Evolutionary conservation across 352 stramenopile species (phyloP).

Genomic region (Phytophthora pseudosyringae): DNA sequence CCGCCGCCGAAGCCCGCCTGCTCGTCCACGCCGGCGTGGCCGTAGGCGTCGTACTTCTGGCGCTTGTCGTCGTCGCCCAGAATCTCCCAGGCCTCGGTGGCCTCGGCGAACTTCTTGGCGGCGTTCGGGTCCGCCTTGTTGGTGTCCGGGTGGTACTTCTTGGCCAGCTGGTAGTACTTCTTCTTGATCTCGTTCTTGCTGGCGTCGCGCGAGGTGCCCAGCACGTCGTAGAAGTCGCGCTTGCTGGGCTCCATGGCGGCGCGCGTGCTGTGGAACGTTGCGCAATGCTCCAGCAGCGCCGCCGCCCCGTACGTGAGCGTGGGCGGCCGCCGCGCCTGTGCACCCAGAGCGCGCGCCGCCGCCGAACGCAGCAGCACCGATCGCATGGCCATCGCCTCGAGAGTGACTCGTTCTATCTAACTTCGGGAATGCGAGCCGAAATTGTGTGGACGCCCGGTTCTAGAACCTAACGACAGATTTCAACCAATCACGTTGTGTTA

Average conservation of each 20-base stretch:
- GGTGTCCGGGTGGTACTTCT: conserved; percentile 98
- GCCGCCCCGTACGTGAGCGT: conserved; percentile 9
- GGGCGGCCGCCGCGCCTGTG: conserved; percentile 4
- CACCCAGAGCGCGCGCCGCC: conserved; percentile 16
- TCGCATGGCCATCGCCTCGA: conserved; percentile 34
- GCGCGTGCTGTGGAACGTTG: conserved; percentile 73
- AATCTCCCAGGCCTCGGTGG: conserved; percentile 94
- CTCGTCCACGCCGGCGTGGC: conserved; percentile 94
- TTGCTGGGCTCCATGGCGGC: conserved; percentile 65
- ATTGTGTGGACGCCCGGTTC: conserved; percentile 39
- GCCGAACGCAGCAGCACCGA: conserved; percentile 38
- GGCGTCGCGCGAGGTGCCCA: conserved; percentile 90
- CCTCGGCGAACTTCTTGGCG: conserved; percentile 93
- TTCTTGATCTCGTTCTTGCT: conserved; percentile 98
- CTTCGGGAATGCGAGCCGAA: conserved; percentile 15
- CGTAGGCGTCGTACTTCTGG: conserved; percentile 94
- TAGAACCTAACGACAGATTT: conserved; percentile 26
- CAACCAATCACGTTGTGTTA: conserved; percentile 7
- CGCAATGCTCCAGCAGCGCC: conserved; percentile 24
- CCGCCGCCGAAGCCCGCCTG: conserved; percentile 79
- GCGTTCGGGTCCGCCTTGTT: conserved; percentile 94
- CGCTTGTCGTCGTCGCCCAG: conserved; percentile 94
- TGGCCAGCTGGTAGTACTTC: conserved; percentile 97
- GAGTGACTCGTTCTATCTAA: conserved; percentile 10
- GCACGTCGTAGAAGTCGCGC: conserved; percentile 97